Conservation (phyloP, 441 rosid genomes). For the Macaranga tanarius region DNA sequence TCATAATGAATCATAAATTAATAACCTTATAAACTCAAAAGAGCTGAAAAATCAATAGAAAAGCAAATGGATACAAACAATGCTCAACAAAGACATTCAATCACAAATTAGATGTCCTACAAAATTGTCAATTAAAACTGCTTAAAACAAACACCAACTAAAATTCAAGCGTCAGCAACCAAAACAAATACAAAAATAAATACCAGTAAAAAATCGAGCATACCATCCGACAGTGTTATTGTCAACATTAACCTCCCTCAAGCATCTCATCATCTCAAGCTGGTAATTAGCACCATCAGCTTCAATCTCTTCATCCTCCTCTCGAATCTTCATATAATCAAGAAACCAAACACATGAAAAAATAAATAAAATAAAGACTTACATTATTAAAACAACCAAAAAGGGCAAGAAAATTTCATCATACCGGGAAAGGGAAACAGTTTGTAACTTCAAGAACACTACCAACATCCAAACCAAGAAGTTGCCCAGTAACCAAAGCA, state of each 20-base stretch:
- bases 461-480: slow-evolving; percentile 95
- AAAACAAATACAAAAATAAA: no score
- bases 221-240: slow-evolving; percentile 98
- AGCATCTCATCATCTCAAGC: slow-evolving; percentile 98
- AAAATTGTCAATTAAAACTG: no score
- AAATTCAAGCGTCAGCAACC: no score
- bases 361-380: not conserved
- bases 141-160: no score
- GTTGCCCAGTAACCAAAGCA: slow-evolving; percentile 87
- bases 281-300: slow-evolving; percentile 98
- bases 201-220: slow-evolving; percentile 9
- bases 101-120: no score
- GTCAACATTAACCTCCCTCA: slow-evolving; percentile 96
- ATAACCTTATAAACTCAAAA: no score
- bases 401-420: not conserved
- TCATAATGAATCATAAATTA: no score
- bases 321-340: slow-evolving; percentile 47
- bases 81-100: no score
- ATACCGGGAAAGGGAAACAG: slow-evolving; percentile 95
- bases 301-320: slow-evolving; percentile 95
- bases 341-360: not conserved
- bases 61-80: no score
- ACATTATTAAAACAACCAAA: not conserved
- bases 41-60: no score
- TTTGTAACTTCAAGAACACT: slow-evolving; percentile 96